A percentile compares a stretch with the other conserved stretches of the same genome.
phyloP scores from a whole-genome alignment of 2,329 filamentous ascomycete species.

The Calonectria pteridis region DNA sequence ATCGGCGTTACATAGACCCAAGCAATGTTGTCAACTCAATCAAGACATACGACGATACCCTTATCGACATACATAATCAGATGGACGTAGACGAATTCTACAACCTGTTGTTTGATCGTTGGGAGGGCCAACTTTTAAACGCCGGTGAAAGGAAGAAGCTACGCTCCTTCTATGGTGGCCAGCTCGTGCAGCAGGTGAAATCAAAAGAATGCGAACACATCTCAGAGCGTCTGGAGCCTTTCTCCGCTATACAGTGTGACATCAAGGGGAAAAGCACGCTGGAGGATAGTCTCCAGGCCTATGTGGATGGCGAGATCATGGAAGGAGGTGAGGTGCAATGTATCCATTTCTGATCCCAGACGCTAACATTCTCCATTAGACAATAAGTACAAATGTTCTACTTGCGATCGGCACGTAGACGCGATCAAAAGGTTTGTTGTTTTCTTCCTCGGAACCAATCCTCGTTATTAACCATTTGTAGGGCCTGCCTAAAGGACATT shows the following conservation, averaged over 20 bases:
- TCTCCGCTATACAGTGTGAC: slow-evolving; percentile 95
- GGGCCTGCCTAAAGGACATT: slow-evolving; percentile 90
- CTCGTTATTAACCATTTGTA: slow-evolving; percentile 47
- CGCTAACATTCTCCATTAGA: slow-evolving; percentile 63
- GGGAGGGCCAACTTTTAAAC: slow-evolving; percentile 83
- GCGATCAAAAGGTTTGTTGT: slow-evolving; percentile 83
- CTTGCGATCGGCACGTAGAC: slow-evolving; percentile 89
- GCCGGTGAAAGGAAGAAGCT: slow-evolving; percentile 78
- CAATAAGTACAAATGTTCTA: slow-evolving; percentile 98
- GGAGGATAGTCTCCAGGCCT: slow-evolving; percentile 91
- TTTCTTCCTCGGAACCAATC: not conserved
- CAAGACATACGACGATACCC: slow-evolving; percentile 83
- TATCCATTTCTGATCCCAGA: not conserved
- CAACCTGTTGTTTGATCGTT: slow-evolving; percentile 90
- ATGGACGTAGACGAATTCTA: slow-evolving; percentile 99
- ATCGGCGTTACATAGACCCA: slow-evolving; percentile 80
- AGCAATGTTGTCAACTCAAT: slow-evolving; percentile 79
- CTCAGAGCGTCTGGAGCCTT: slow-evolving; percentile 89
- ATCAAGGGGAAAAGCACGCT: slow-evolving; percentile 91
- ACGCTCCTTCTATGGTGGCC: slow-evolving; percentile 88
- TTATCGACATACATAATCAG: slow-evolving; percentile 88
- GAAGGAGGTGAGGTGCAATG: slow-evolving; percentile 75
- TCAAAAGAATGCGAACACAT: slow-evolving; percentile 95
- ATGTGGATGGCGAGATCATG: slow-evolving; percentile 96
- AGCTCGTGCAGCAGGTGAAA: slow-evolving; percentile 93